phyloP scores from a whole-genome alignment of 208 protist genomes.

The Crithidia fasciculata region DNA sequence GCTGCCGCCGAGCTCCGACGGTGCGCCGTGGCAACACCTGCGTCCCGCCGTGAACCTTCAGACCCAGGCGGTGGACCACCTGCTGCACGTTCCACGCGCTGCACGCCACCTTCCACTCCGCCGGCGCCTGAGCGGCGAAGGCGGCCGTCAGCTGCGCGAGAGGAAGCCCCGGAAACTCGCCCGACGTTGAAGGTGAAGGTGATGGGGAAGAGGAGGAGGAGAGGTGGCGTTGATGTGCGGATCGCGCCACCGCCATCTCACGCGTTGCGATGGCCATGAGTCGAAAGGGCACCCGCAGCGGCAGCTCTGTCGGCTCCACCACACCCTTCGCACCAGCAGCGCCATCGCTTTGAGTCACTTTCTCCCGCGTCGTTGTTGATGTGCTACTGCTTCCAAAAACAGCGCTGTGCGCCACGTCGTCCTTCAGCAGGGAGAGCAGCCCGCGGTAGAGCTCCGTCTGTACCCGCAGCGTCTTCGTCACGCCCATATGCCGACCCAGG shows the following conservation, averaged over 20 bases:
- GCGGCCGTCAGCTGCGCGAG: conserved; percentile 39
- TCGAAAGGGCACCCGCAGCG: conserved; percentile 44
- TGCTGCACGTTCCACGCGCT: conserved; percentile 86
- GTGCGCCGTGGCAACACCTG: conserved; percentile 60
- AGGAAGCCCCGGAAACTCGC: conserved; percentile 29
- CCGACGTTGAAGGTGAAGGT: background rate
- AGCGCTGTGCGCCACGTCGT: conserved; percentile 62
- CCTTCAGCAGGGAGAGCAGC: conserved; percentile 80
- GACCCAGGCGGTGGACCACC: conserved; percentile 78
- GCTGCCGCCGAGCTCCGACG: conserved; percentile 40
- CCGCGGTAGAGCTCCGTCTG: conserved; percentile 80
- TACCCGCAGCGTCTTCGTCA: conserved; percentile 87
- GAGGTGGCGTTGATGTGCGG: background rate
- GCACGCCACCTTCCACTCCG: conserved; percentile 61
- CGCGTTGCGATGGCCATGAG: conserved; percentile 52
- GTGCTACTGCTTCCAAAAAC: conserved; percentile 65
- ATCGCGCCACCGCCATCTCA: conserved; percentile 29
- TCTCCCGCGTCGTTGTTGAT: background rate
- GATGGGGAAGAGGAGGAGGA: background rate
- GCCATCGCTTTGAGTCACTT: background rate
- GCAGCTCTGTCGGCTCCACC: conserved; percentile 32
- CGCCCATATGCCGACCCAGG: conserved; percentile 84
- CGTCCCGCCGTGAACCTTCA: conserved; percentile 49
- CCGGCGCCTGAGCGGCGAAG: conserved; percentile 51
- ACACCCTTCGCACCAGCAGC: background rate